Evolutionary conservation across 1,284 basidiomycete species (phyloP), one percentile per base, ranked within the genome.

Genomic region (Anthracocystis walkeri): DNA sequence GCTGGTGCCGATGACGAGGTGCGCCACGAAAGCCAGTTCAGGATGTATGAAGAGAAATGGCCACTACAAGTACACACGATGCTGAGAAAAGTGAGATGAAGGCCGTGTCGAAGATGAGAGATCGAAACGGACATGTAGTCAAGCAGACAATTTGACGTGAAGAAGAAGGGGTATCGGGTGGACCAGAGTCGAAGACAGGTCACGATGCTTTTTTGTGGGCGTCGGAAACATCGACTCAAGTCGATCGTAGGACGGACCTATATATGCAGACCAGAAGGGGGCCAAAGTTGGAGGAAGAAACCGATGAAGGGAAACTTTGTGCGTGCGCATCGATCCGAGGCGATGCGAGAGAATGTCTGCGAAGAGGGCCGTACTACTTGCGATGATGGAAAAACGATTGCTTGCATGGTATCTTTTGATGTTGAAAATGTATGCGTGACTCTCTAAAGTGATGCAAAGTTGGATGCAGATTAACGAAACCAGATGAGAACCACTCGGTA

Each of bases 361-460:
- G 54, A 51, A 59, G 41, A n/a, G 62, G 58, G 46, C 62, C 62
- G 68, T 65, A 58, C 62, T 71, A 64, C 68, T 71, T 65, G 68
- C 54, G 55, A 50, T 41, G 51, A 45, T 41, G 51, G 14, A 20
- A 50, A 65, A 65, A 61, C 55, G 64, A 51, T 65, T 65, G 68
- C 58, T 65, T 71, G 68, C 68, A 71, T 71, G 68, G 62, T 65
- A 71, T 71, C 68, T 71, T 38, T 38, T 71, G 68, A 71, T 68
- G 65, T 41, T 59, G 53, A 29, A 56, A 45, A 56, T 57, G 48
- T 49, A 49, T 52, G 38, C 48, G 66, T 58, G 62, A 65, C 68
- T 71, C 68, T 71, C 58, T 63, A 70, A 33, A 71, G 68, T 71
- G 63, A 65, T 71, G 68, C 68, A 61, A 61, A 60, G 62, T 45